Percentiles rank a stretch among this genome's conserved stretches.
Conservation (phyloP, 1,284 basidiomycete species). For the Trametes polyzona region DNA sequence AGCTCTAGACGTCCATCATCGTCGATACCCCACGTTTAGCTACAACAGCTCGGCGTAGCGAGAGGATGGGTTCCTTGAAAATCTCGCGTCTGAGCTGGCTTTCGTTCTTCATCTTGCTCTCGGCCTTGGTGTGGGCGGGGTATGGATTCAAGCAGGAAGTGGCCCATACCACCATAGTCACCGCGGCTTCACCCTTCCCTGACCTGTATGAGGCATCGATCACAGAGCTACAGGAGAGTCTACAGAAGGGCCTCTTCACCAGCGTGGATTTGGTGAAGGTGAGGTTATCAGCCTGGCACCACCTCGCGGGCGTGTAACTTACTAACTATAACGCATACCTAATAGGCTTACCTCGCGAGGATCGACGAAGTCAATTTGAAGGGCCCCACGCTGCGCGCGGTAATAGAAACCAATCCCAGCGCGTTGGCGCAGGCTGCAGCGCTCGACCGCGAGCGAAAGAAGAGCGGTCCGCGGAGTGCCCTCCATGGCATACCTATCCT, state of each 20-base stretch:
- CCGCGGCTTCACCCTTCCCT: constrained; percentile 27
- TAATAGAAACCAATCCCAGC: constrained; percentile 66
- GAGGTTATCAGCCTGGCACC: background rate
- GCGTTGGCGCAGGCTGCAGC: constrained; percentile 55
- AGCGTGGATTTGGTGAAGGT: constrained; percentile 49
- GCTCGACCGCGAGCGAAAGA: constrained; percentile 57
- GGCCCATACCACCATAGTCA: background rate
- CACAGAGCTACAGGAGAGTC: constrained; percentile 42
- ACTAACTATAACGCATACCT: background rate
- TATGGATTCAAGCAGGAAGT: constrained; percentile 7
- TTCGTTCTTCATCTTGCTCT: background rate
- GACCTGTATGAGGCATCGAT: constrained; percentile 51
- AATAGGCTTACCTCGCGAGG: constrained; percentile 67
- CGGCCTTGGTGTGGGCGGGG: constrained; percentile 3
- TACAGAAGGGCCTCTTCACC: constrained; percentile 41
- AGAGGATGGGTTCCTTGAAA: background rate
- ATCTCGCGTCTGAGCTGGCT: constrained; percentile 8
- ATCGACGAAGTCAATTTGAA: constrained; percentile 73
- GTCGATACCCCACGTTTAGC: too few species aligned
- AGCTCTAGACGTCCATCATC: too few species aligned
- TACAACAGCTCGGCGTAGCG: too few species aligned
- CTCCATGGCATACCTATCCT: constrained; percentile 76
- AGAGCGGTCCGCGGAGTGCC: constrained; percentile 49
- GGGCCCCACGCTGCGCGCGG: constrained; percentile 61
- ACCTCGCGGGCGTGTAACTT: background rate